Evolutionary conservation across 73 alveolate species (phyloP).

Genomic region (Paramecium sexaurelia): DNA sequence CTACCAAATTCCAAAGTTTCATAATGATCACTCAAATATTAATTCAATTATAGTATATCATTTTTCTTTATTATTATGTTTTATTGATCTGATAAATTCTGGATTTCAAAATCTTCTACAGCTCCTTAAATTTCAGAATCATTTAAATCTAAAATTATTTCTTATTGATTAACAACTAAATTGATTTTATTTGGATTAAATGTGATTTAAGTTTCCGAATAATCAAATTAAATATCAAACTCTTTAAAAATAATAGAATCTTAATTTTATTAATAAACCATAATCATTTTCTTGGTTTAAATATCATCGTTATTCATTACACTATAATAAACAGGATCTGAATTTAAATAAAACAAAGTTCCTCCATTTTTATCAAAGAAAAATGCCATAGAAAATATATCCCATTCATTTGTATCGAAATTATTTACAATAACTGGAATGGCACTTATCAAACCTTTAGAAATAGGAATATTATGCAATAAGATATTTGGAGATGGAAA

Average conservation of each 20-base stretch:
- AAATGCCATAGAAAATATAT: background rate
- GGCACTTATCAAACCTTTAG: background rate
- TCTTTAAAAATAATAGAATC: background rate
- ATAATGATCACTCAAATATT: background rate
- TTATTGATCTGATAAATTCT: background rate
- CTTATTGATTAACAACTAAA: background rate
- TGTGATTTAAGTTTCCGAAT: background rate
- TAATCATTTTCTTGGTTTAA: background rate
- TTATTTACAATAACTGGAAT: background rate
- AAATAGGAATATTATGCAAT: background rate
- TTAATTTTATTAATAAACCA: background rate
- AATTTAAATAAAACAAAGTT: background rate
- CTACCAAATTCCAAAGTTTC: background rate
- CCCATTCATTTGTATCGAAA: background rate
- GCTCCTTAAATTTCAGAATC: background rate
- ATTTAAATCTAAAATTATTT: background rate
- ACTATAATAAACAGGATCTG: background rate
- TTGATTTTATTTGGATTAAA: background rate
- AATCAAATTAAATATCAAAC: background rate
- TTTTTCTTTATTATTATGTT: background rate
- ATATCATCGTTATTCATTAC: background rate
- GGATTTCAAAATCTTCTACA: background rate
- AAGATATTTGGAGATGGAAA: background rate
- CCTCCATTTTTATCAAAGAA: background rate
- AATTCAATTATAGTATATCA: background rate